A percentile compares a stretch with the other conserved stretches of the same genome.
phyloP scores from a whole-genome alignment of 78 protist genomes.

The Diacronema lutheri region DNA sequence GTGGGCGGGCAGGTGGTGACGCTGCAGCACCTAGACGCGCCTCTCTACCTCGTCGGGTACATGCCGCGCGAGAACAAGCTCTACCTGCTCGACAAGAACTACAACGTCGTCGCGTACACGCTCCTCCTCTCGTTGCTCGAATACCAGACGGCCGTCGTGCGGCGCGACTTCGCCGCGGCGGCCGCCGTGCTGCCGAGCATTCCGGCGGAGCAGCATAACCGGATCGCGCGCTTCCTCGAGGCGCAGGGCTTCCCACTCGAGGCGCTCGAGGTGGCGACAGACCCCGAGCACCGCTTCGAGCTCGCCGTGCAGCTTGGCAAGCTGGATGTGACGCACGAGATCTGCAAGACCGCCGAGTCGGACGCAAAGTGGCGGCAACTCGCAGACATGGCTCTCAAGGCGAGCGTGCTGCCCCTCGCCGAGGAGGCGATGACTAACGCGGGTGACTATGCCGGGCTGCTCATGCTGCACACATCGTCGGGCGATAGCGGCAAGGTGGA shows the following conservation, averaged over 20 bases:
- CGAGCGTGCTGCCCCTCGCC: background rate
- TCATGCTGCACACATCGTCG: conserved; percentile 70
- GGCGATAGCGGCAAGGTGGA: conserved; percentile 49
- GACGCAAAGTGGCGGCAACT: conserved; percentile 78
- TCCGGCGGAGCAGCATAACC: conserved; percentile 68
- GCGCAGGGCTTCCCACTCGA: conserved; percentile 63
- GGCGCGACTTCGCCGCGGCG: conserved; percentile 80
- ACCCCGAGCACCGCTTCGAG: conserved; percentile 87
- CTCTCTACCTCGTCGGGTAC: conserved; percentile 50
- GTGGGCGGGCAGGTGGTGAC: conserved; percentile 92
- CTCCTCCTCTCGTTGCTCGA: conserved; percentile 76
- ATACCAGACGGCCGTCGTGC: conserved; percentile 86
- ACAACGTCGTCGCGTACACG: conserved; percentile 48
- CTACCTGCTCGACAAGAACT: conserved; percentile 80
- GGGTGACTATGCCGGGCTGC: conserved; percentile 74
- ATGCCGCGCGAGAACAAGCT: conserved; percentile 76
- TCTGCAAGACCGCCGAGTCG: conserved; percentile 31
- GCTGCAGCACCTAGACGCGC: conserved; percentile 76
- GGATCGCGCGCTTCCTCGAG: conserved; percentile 88
- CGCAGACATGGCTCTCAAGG: conserved; percentile 80
- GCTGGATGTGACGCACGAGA: conserved; percentile 66
- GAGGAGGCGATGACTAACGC: conserved; percentile 75
- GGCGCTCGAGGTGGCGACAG: conserved; percentile 85
- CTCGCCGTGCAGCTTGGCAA: conserved; percentile 81
- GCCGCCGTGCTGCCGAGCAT: conserved; percentile 62